Percentiles rank a stretch among this genome's conserved stretches.
Conservation (phyloP, 1,139 yeast genomes). For the Kazachstania sp. region DNA sequence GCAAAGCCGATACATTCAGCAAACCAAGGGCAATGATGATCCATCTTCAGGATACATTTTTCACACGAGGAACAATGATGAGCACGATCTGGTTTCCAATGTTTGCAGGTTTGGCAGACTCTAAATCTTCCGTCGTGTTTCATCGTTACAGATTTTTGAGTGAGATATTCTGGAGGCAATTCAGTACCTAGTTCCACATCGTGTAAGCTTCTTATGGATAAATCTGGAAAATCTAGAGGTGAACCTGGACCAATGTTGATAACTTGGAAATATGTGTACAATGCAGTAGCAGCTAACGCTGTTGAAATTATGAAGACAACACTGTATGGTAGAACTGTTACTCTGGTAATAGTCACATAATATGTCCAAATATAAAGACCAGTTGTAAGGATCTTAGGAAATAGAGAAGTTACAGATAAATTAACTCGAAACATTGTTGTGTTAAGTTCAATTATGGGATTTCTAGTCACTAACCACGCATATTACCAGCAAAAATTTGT, state of each 20-base stretch:
- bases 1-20: constrained; percentile 76
- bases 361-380: constrained; percentile 21
- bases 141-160: constrained; percentile 33
- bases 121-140: constrained; percentile 41
- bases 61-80: constrained; percentile 81
- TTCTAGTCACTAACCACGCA: too few relatives aligned
- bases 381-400: constrained; percentile 22
- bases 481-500: too few relatives aligned
- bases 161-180: constrained; percentile 35
- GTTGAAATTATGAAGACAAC: constrained; percentile 6
- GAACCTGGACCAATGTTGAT: constrained; percentile 55
- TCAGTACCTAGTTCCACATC: constrained; percentile 28
- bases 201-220: constrained; percentile 27
- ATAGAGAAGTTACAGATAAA: constrained; percentile 8
- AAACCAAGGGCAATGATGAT: constrained; percentile 98
- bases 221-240: constrained; percentile 44
- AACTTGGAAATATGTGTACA: constrained; percentile 47
- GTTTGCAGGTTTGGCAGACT: constrained; percentile 62
- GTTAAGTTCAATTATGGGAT: too few relatives aligned
- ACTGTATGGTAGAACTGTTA: constrained; percentile 10
- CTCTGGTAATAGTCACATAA: constrained; percentile 12
- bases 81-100: constrained; percentile 90
- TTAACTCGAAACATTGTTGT: neutral
- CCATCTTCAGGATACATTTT: constrained; percentile 67
- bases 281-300: constrained; percentile 8